A percentile compares a stretch with the other conserved stretches of the same genome.
Conservation (phyloP, 192 early-diverging fungal species). For the Coemansia javaensis region DNA sequence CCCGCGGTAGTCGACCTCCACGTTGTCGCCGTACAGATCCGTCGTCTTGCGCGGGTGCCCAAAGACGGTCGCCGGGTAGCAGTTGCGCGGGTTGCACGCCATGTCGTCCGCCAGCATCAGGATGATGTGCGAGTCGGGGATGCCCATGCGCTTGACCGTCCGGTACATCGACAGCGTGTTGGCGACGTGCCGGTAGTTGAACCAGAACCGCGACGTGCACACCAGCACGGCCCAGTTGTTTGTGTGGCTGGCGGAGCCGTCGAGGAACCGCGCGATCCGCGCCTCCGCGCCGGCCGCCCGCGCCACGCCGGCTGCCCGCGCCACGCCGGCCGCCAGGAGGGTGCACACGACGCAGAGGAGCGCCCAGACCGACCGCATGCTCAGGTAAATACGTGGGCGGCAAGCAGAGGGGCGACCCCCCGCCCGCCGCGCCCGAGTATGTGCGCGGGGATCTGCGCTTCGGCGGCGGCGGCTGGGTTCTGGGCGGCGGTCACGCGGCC, state of each 20-base stretch:
- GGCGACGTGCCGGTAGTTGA: constrained; percentile 98
- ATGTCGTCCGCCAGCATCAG: constrained; percentile 99
- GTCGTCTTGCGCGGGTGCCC: constrained; percentile 76
- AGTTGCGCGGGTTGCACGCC: constrained; percentile 96
- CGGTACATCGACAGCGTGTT: constrained; percentile 98
- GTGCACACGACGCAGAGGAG: neutral
- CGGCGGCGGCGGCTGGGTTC: no score
- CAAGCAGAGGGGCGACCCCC: no score
- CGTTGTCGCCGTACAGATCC: constrained; percentile 94
- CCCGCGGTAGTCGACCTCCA: constrained; percentile 98
- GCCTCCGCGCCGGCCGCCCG: neutral
- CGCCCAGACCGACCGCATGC: no score
- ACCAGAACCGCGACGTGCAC: constrained; percentile 98
- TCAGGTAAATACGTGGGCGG: no score
- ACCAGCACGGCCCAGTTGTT: constrained; percentile 99
- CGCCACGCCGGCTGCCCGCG: neutral
- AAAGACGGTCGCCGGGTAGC: constrained; percentile 86
- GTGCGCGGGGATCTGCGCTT: no score
- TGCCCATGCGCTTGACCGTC: constrained; percentile 96
- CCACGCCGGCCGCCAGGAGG: neutral
- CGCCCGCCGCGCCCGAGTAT: no score
- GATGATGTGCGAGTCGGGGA: constrained; percentile 97
- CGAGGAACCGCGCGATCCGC: constrained; percentile 56
- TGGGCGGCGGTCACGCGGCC: no score
- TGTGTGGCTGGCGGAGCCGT: constrained; percentile 65